phyloP scores from a whole-genome alignment of 2,329 filamentous ascomycete genomes.

The Talaromyces amestolkiae region DNA sequence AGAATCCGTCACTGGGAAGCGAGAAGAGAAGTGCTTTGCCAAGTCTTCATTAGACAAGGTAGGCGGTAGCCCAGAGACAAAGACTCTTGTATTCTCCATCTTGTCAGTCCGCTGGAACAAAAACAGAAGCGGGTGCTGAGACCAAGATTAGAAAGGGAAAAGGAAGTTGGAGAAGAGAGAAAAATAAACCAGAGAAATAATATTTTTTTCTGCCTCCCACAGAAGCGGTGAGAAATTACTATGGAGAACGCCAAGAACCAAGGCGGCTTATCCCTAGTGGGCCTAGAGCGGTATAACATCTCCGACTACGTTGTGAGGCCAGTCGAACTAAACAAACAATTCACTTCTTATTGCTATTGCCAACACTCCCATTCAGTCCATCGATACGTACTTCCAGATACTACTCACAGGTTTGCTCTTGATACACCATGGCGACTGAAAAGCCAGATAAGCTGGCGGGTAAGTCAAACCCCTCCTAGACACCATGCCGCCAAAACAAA shows the following conservation, averaged over 20 bases:
- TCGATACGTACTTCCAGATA: neutral
- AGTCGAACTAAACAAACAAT: constrained; percentile 6
- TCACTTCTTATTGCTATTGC: neutral
- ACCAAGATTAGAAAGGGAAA: constrained; percentile 17
- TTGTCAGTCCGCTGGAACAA: constrained; percentile 18
- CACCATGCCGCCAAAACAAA: constrained; percentile 1
- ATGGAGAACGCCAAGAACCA: neutral
- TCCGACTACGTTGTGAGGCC: neutral
- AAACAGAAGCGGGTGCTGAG: neutral
- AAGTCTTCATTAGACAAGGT: constrained; percentile 81
- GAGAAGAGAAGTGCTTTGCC: constrained; percentile 80
- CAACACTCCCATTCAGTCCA: neutral
- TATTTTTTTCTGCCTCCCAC: constrained; percentile 26
- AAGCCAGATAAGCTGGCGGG: constrained; percentile 75
- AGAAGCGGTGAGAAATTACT: constrained; percentile 32
- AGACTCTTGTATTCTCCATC: constrained; percentile 76
- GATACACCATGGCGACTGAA: constrained; percentile 46
- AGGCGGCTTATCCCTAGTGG: neutral
- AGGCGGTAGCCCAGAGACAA: constrained; percentile 73
- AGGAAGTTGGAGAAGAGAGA: constrained; percentile 21
- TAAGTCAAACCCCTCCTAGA: constrained; percentile 39
- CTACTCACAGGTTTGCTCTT: neutral
- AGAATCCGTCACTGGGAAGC: constrained; percentile 78
- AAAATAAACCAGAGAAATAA: constrained; percentile 16
- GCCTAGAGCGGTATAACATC: neutral